Evolutionary conservation across 192 early-diverging fungal species (phyloP).

Genomic region (Coemansia nantahalensis): DNA sequence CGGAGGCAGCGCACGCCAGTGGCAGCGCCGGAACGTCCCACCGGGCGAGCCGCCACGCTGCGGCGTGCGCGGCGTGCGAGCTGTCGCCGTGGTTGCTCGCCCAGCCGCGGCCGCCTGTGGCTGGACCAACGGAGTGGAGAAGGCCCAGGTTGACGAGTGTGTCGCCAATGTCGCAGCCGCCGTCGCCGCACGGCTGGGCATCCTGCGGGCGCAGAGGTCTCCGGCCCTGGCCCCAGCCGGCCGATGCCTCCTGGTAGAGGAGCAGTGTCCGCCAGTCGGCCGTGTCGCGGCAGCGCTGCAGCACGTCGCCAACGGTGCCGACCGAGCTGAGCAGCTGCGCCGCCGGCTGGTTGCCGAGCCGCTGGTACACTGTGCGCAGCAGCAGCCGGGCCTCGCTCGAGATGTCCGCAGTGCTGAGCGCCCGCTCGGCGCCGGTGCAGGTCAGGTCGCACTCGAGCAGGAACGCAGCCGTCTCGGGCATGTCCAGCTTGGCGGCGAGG

Average conservation of each 20-base stretch:
- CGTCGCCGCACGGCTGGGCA: not conserved
- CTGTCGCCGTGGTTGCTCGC: not conserved
- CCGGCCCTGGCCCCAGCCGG: not conserved
- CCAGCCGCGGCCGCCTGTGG: not conserved
- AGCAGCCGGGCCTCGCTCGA: slow-evolving; percentile 28
- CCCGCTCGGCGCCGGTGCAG: slow-evolving; percentile 18
- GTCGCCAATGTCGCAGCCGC: slow-evolving; percentile 24
- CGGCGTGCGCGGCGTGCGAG: slow-evolving; percentile 30
- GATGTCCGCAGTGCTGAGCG: slow-evolving; percentile 16
- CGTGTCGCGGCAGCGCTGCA: slow-evolving; percentile 36
- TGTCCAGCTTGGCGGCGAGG: slow-evolving; percentile 30
- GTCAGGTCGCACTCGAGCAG: slow-evolving; percentile 49
- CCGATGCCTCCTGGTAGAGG: slow-evolving; percentile 38
- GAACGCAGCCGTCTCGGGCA: slow-evolving; percentile 38
- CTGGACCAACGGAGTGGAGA: slow-evolving; percentile 31
- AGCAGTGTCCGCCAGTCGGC: slow-evolving; percentile 46
- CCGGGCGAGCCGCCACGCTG: slow-evolving; percentile 42
- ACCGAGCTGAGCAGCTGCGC: slow-evolving; percentile 34
- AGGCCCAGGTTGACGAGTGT: slow-evolving; percentile 43
- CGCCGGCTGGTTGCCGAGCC: slow-evolving; percentile 42
- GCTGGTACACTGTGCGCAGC: slow-evolving; percentile 25
- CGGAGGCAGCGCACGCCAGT: not conserved
- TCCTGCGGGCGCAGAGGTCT: not conserved
- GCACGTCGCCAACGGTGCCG: slow-evolving; percentile 17
- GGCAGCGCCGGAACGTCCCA: slow-evolving; percentile 46